phyloP scores from a whole-genome alignment of 805 yeast genomes.

The Jamesozyma gamospora region DNA sequence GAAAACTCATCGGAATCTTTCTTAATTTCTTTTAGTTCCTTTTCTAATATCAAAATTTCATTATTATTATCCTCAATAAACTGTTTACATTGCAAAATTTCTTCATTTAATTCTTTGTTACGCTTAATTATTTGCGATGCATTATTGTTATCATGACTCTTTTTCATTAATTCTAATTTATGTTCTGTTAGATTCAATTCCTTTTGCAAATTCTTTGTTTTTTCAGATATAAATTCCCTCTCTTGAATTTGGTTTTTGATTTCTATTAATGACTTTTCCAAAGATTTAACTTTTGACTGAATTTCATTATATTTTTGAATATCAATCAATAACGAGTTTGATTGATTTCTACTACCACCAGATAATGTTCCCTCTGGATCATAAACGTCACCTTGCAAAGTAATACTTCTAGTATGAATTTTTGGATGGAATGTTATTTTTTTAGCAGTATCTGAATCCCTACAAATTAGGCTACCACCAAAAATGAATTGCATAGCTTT shows the following conservation, averaged over 20 bases:
- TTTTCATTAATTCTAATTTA: slow-evolving; percentile 46
- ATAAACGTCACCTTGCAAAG: slow-evolving; percentile 86
- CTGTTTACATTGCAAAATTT: slow-evolving; percentile 35
- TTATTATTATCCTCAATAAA: slow-evolving; percentile 32
- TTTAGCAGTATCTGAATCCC: slow-evolving; percentile 82
- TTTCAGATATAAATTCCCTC: slow-evolving; percentile 36
- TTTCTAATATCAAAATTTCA: slow-evolving; percentile 26
- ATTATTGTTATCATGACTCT: slow-evolving; percentile 45
- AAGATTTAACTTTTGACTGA: slow-evolving; percentile 30
- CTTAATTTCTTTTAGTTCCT: slow-evolving; percentile 45
- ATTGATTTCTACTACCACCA: slow-evolving; percentile 76
- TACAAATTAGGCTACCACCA: slow-evolving; percentile 81
- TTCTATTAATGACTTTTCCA: slow-evolving; percentile 36
- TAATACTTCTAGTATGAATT: slow-evolving; percentile 72
- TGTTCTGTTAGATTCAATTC: slow-evolving; percentile 49
- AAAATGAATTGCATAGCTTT: slow-evolving; percentile 88
- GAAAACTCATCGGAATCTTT: slow-evolving; percentile 76
- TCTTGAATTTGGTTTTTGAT: slow-evolving; percentile 34
- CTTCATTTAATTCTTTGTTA: slow-evolving; percentile 36
- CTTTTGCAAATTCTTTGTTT: slow-evolving; percentile 48
- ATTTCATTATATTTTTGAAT: slow-evolving; percentile 55
- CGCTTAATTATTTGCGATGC: slow-evolving; percentile 47
- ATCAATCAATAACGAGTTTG: slow-evolving; percentile 48
- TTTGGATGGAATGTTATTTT: slow-evolving; percentile 78
- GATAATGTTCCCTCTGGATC: slow-evolving; percentile 94